Base-by-base conservation (phyloP, 2,329 filamentous ascomycete genomes). In the Penicillium sp. region DNA sequence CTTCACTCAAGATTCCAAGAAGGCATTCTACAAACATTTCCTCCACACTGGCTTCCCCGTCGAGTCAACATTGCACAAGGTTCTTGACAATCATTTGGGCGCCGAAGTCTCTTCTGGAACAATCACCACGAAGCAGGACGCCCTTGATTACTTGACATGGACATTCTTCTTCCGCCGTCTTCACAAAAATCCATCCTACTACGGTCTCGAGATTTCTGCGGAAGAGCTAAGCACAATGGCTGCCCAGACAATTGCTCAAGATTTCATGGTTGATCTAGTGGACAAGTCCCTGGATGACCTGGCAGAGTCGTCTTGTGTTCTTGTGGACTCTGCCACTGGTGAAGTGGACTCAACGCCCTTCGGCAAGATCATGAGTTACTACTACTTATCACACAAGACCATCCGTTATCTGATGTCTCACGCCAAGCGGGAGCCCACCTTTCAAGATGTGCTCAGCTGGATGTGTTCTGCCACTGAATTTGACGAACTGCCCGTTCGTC, bases 1-100 rank as follows among this genome's bases (percentile, higher is more conserved):
- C 71, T 96, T 99, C 71, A 99, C 95, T 0, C 93, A 99, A 69
- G 93, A 98, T 68, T 82, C 93, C 2, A 99, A 98, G 81, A 99
- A 99, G 77, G 91, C 96, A 58, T 99, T 99, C 75, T 99, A 99
- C 79, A 99, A 99, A 79, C 95, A 99, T 77, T 99, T 99, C 78
- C 78, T 99, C 54, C 95, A 99, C 71, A 98, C 93, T 0, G 96
- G 95, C 1, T 99, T 99, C 73, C 96, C 95, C 0, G 95, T 99
- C 11, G 95, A 99, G 74, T 97, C 93, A 0, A 96, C 93, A 0
- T 82, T 99, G 39, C 95, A 99, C 76, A 96, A 96, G 21, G 95
- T 98, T 1, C 81, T 99, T 8, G 93, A 98, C 76, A 96, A 99
- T 79, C 96, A 99, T 82, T 82, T 99, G 73, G 89, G 92, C 60